These are phyloP conservation scores for Platismatia glauca DNA, from an alignment of 495 filamentous ascomycete species.

Conservation along the genomic window DNA sequence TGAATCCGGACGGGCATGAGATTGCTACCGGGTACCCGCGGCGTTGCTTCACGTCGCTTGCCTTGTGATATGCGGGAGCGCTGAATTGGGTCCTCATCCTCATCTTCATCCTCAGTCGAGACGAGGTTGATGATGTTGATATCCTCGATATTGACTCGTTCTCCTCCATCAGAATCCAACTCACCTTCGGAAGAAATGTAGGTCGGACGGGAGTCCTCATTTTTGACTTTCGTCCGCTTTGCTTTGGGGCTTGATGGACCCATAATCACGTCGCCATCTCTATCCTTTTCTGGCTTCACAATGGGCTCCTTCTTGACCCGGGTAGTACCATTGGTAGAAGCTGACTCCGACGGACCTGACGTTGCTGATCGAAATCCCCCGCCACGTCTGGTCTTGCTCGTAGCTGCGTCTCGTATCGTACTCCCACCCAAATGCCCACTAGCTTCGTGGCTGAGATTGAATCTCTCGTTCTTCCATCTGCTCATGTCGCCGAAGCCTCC, in stretches of 20 bases:
- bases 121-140: conserved; percentile 45
- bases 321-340: background rate
- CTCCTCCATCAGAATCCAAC: conserved; percentile 21
- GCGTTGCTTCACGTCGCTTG: conserved; percentile 27
- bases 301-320: conserved; percentile 19
- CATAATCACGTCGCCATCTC: conserved; percentile 22
- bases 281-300: conserved; percentile 20
- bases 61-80: conserved; percentile 31
- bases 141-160: conserved; percentile 33
- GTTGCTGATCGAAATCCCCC: conserved; percentile 11
- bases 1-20: conserved; percentile 42
- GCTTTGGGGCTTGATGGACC: conserved; percentile 5
- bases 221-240: conserved; percentile 20
- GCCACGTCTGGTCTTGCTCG: conserved; percentile 28
- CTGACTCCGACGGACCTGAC: background rate
- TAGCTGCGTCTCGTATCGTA: conserved; percentile 27
- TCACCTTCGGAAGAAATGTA: conserved; percentile 38
- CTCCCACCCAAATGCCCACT: conserved; percentile 24
- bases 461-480: conserved; percentile 25
- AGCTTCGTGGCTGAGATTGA: conserved; percentile 16
- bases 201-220: conserved; percentile 11
- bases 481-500: conserved; percentile 20
- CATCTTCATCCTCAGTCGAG: conserved; percentile 34
- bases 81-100: conserved; percentile 6
- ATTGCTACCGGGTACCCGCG: conserved; percentile 21